Base-by-base conservation (phyloP, 192 early-diverging fungal genomes). In the Podochytrium sp. region DNA sequence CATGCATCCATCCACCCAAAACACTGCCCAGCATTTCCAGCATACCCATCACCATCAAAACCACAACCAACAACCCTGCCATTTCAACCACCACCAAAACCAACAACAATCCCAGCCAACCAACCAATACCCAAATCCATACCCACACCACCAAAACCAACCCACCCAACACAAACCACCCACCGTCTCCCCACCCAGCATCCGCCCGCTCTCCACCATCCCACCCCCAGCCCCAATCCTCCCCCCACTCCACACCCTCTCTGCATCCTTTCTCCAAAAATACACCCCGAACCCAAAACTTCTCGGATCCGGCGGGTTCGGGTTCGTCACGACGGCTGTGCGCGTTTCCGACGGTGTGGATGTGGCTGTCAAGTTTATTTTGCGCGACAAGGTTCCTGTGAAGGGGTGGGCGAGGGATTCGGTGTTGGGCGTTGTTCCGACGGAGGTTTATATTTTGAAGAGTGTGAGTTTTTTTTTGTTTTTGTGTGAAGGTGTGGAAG, bases 341-440 rank as follows among this genome's bases (percentile, higher is more conserved):
- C 83, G 85, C 52, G 76, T 73, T 16, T 51, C 66, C 1, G 88
- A 89, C 69, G 74, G 74, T 6, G 65, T 75, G 10, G 90, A 91
- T 74, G 86, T 91, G 10, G 91, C 91, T 1, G 90, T 93, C 64
- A 93, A 93, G 77, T 88, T 93, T 62, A 93, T 93, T 40, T 79
- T 87, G 25, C 51, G 75, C 50, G 65, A 78, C 42, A 65, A 75
- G 16, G 73, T 87, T 1, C 83, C 81, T 37, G 56, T 52, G 2
- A 74, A 70, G 10, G 75, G 66, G 32, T 87, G 81, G 81, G 80
- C 71, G 27, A 55, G 74, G 12, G 85, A 87, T 47, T 79, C 79
- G 0, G 73, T 79, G 29, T 39, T 83, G 12, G 80, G 83, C 42
- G 71, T 78, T 62, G 65, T 85, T 49, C 85, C 85, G 1, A 67